Percentiles rank a stretch among this genome's conserved stretches.
These are phyloP conservation scores for Chytridiales sp. DNA, from an alignment of 371 early-diverging fungal species.

Conservation along the genomic window DNA sequence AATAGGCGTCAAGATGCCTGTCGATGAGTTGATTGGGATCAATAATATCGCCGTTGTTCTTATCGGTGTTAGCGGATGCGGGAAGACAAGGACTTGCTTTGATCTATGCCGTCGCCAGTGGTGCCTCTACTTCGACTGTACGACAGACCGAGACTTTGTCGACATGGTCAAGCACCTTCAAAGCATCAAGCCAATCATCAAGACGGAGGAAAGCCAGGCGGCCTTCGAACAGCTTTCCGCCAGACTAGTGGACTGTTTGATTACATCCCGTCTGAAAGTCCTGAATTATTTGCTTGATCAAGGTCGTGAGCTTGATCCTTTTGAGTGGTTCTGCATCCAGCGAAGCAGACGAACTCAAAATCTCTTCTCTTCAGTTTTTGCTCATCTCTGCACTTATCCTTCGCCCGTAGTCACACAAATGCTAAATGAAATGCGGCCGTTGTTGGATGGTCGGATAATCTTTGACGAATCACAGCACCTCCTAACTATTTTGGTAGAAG, in stretches of 20 bases:
- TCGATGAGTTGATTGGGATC: constrained; percentile 15
- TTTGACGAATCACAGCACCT: constrained; percentile 31
- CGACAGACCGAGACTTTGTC: constrained; percentile 11
- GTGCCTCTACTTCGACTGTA: constrained; percentile 26
- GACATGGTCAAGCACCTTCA: constrained; percentile 10
- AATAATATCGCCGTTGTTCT: constrained; percentile 13
- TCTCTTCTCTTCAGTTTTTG: constrained; percentile 7
- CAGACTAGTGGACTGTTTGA: constrained; percentile 14
- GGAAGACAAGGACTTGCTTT: constrained; percentile 31
- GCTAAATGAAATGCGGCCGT: neutral
- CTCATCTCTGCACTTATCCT: neutral
- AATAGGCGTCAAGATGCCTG: constrained; percentile 25
- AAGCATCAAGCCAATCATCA: neutral
- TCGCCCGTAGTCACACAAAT: neutral
- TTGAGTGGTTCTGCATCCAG: constrained; percentile 26
- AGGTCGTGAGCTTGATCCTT: neutral
- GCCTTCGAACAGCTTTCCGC: constrained; percentile 14
- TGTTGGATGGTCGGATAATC: constrained; percentile 11
- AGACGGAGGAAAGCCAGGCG: constrained; percentile 11
- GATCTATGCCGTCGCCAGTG: constrained; percentile 15
- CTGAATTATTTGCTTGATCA: constrained; percentile 7
- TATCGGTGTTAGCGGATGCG: constrained; percentile 30
- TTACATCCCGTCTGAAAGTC: constrained; percentile 18
- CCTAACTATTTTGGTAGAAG: constrained; percentile 14
- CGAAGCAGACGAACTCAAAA: constrained; percentile 18